Percentiles rank a stretch among this genome's conserved stretches.
phyloP scores from a whole-genome alignment of 352 stramenopile species.

The Pythium monospermum region DNA sequence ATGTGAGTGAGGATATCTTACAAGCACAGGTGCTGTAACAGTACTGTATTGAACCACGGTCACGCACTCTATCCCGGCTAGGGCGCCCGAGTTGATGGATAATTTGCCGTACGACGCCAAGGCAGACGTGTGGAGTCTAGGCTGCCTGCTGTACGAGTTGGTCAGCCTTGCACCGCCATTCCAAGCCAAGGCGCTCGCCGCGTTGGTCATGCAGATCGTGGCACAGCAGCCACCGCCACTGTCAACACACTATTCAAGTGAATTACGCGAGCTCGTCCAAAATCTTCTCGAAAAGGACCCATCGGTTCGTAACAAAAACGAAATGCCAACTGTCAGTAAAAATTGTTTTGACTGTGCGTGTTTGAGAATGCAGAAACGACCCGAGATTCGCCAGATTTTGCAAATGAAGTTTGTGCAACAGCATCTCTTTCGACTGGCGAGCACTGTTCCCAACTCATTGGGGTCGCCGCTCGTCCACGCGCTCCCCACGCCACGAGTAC shows the following conservation, averaged over 20 bases:
- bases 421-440: slow-evolving; percentile 10
- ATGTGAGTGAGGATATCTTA: slow-evolving; percentile 28
- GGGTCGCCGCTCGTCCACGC: too few species aligned
- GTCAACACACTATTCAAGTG: slow-evolving; percentile 24
- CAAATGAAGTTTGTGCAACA: slow-evolving; percentile 9
- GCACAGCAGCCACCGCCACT: slow-evolving; percentile 26
- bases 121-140: slow-evolving; percentile 81
- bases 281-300: slow-evolving; percentile 45
- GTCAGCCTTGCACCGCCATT: slow-evolving; percentile 56
- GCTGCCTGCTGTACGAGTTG: slow-evolving; percentile 82
- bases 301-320: too few species aligned
- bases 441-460: too few species aligned
- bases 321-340: too few species aligned
- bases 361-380: slow-evolving; percentile 12
- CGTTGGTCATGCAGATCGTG: slow-evolving; percentile 56
- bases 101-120: slow-evolving; percentile 58
- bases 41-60: not conserved
- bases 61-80: slow-evolving; percentile 3
- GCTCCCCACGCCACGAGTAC: too few species aligned
- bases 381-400: slow-evolving; percentile 7
- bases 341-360: too few species aligned
- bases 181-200: slow-evolving; percentile 41
- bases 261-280: slow-evolving; percentile 24
- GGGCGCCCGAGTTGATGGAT: slow-evolving; percentile 69
- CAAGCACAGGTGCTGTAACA: not conserved